phyloP scores from a whole-genome alignment of 1,139 yeast genomes.

The Yamadazyma sp. region DNA sequence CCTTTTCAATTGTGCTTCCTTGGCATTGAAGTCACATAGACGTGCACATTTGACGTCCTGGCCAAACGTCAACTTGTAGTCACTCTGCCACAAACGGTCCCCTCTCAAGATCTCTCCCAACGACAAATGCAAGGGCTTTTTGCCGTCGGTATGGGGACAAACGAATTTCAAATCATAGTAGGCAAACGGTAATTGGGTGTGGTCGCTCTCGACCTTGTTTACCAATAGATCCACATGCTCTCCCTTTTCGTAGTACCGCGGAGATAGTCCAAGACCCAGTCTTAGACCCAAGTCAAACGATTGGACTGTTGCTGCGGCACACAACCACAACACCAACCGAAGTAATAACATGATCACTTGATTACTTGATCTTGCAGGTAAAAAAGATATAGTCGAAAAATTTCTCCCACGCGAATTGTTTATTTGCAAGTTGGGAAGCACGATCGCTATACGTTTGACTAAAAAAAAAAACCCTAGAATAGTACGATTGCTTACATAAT shows the following conservation, averaged over 20 bases:
- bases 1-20: slow-evolving; percentile 47
- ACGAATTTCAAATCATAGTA: slow-evolving; percentile 79
- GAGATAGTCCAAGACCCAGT: slow-evolving; percentile 20
- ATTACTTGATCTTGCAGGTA: not conserved
- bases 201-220: slow-evolving; percentile 76
- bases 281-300: slow-evolving; percentile 6
- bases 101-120: slow-evolving; percentile 80
- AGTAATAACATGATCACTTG: slow-evolving; percentile 1
- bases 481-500: no score
- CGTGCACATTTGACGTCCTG: slow-evolving; percentile 64
- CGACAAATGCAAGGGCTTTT: slow-evolving; percentile 64
- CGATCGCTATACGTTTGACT: not conserved
- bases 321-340: not conserved
- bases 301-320: slow-evolving; percentile 1
- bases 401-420: not conserved
- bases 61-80: slow-evolving; percentile 61
- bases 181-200: slow-evolving; percentile 75
- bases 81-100: slow-evolving; percentile 76
- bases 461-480: no score
- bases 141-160: slow-evolving; percentile 62
- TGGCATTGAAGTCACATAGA: slow-evolving; percentile 64
- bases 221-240: slow-evolving; percentile 70
- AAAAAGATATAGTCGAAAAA: not conserved
- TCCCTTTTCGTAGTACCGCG: slow-evolving; percentile 42
- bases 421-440: no score